Conservation (phyloP, 2,329 filamentous ascomycete genomes). For the Cladosporium sphaerospermum region DNA sequence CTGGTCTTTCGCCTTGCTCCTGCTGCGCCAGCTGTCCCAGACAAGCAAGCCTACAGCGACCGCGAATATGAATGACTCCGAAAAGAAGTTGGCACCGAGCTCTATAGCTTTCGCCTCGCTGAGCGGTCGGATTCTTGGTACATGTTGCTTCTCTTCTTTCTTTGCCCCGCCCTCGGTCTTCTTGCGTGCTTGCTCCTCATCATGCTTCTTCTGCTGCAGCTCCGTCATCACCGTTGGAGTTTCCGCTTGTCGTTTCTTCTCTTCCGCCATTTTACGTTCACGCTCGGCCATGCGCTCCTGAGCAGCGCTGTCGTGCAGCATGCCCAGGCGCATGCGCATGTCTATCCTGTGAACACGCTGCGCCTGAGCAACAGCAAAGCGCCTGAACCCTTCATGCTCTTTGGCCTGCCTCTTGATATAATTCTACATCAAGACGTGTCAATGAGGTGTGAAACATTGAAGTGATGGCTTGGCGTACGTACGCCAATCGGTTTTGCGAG, state of each 20-base stretch:
- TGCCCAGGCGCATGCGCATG: conserved; percentile 61
- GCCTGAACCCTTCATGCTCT: conserved; percentile 61
- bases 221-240: conserved; percentile 58
- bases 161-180: conserved; percentile 25
- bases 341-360: conserved; percentile 60
- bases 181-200: conserved; percentile 42
- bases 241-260: conserved; percentile 45
- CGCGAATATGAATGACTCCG: conserved; percentile 59
- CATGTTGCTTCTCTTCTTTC: conserved; percentile 40
- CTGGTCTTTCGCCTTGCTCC: conserved; percentile 54
- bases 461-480: conserved; percentile 24
- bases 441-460: conserved; percentile 6
- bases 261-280: conserved; percentile 51
- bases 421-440: conserved; percentile 42
- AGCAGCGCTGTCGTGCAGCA: conserved; percentile 56
- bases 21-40: conserved; percentile 55
- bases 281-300: conserved; percentile 47
- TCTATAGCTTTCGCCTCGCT: conserved; percentile 64
- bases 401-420: conserved; percentile 62
- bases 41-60: conserved; percentile 59
- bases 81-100: conserved; percentile 62
- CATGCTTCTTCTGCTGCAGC: conserved; percentile 52
- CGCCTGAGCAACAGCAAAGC: conserved; percentile 55
- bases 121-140: conserved; percentile 52
- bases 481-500: conserved; percentile 64